These are phyloP conservation scores for Tuber indicum DNA, from an alignment of 495 filamentous ascomycete genomes.

Conservation along the genomic window DNA sequence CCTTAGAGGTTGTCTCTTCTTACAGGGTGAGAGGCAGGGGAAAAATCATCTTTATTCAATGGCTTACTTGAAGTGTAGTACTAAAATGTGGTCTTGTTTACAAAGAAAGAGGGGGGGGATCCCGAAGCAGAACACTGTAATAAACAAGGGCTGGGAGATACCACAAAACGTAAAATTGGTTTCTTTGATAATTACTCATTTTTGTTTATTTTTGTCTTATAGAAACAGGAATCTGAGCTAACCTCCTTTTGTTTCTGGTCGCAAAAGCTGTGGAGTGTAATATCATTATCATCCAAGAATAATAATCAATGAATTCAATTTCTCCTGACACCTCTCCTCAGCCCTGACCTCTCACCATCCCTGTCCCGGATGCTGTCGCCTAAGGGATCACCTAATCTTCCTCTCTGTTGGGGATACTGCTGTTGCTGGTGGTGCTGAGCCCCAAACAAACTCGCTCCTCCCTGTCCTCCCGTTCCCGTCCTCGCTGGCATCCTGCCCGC, in stretches of 20 bases:
- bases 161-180: not conserved
- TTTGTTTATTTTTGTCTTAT: not conserved
- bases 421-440: not conserved
- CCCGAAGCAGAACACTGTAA: not conserved
- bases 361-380: not conserved
- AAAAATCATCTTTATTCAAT: not conserved
- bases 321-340: conserved; percentile 36
- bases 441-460: conserved; percentile 9
- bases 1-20: not conserved
- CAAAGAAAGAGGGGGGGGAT: not conserved
- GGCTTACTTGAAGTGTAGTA: not conserved
- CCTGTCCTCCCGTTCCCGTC: conserved; percentile 7
- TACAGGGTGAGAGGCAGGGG: not conserved
- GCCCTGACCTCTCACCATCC: conserved; percentile 29
- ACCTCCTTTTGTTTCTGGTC: not conserved
- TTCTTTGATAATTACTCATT: not conserved
- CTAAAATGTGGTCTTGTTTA: not conserved
- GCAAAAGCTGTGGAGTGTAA: not conserved
- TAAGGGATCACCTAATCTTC: conserved; percentile 1
- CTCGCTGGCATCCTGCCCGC: conserved; percentile 15
- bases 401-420: not conserved
- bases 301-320: conserved; percentile 21
- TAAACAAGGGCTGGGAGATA: not conserved
- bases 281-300: not conserved
- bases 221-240: not conserved